Conservation (phyloP, 208 protist genomes). For the Leishmania mexicana region DNA sequence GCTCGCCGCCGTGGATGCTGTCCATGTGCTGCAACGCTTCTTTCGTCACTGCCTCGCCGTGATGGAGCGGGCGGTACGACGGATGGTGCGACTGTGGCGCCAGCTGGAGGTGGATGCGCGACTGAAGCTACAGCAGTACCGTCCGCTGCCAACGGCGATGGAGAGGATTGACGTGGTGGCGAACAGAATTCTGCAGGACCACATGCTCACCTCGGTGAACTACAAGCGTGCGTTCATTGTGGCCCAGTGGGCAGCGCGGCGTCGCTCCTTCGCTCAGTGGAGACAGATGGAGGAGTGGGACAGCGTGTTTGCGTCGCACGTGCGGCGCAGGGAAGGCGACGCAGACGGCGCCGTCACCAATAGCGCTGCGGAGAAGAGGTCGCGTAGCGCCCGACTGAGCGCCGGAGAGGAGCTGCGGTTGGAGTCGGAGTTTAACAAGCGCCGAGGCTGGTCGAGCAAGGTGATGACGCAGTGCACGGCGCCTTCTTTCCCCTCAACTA, state of each 20-base stretch:
- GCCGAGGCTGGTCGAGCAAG: neutral
- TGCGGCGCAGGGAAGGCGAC: neutral
- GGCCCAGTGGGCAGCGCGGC: slow-evolving; percentile 56
- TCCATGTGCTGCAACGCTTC: slow-evolving; percentile 67
- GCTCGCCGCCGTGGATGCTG: slow-evolving; percentile 31
- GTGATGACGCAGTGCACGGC: neutral
- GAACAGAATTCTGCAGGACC: slow-evolving; percentile 73
- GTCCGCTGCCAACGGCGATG: slow-evolving; percentile 39
- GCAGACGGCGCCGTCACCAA: no score
- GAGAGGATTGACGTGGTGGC: slow-evolving; percentile 71
- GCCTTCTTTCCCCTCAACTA: neutral
- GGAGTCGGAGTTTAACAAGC: slow-evolving; percentile 14
- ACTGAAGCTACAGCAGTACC: slow-evolving; percentile 62
- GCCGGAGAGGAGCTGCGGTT: slow-evolving; percentile 19
- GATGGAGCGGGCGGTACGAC: slow-evolving; percentile 57
- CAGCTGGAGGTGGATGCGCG: slow-evolving; percentile 68
- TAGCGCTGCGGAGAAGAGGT: neutral
- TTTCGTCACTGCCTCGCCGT: slow-evolving; percentile 57
- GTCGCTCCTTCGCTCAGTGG: slow-evolving; percentile 42
- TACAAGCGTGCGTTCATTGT: slow-evolving; percentile 72
- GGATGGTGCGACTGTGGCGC: slow-evolving; percentile 70
- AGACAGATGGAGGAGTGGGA: slow-evolving; percentile 44
- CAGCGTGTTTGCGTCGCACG: slow-evolving; percentile 4
- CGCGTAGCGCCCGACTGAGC: slow-evolving; percentile 16
- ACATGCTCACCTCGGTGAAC: slow-evolving; percentile 75